Conservation (phyloP, 1,284 basidiomycete genomes). For the Ceratobasidium sp. region DNA sequence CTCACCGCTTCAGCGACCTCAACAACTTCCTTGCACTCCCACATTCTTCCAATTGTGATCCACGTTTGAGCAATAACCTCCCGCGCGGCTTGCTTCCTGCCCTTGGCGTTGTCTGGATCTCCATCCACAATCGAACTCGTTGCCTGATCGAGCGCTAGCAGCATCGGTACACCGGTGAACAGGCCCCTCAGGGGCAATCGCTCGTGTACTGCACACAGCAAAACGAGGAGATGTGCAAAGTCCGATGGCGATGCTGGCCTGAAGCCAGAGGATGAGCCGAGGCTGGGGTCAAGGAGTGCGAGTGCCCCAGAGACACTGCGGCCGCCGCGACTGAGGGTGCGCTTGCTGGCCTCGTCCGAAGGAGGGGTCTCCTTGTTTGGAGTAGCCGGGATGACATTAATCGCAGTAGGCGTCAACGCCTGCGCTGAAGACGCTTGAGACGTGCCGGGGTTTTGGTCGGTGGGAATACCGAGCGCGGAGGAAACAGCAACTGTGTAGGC, state of each 20-base stretch:
- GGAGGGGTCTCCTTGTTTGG: slow-evolving; percentile 42
- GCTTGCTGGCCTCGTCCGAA: slow-evolving; percentile 39
- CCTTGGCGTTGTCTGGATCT: slow-evolving; percentile 56
- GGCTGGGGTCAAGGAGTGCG: slow-evolving; percentile 51
- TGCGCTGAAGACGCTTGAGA: slow-evolving; percentile 51
- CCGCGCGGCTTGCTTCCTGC: slow-evolving; percentile 68
- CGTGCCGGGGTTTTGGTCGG: slow-evolving; percentile 54
- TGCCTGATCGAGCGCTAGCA: slow-evolving; percentile 76
- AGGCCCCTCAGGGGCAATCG: slow-evolving; percentile 78
- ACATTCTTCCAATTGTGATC: slow-evolving; percentile 74
- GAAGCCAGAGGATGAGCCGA: slow-evolving; percentile 48
- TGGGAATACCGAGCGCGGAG: slow-evolving; percentile 64
- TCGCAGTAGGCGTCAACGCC: slow-evolving; percentile 52
- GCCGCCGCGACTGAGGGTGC: slow-evolving; percentile 34
- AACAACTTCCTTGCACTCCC: slow-evolving; percentile 69
- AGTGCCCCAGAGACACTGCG: slow-evolving; percentile 50
- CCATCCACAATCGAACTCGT: slow-evolving; percentile 58
- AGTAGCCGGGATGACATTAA: slow-evolving; percentile 57
- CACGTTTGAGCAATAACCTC: slow-evolving; percentile 74
- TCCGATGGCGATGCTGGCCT: slow-evolving; percentile 70
- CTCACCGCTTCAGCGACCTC: slow-evolving; percentile 68
- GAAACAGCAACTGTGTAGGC: slow-evolving; percentile 81
- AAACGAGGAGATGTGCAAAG: slow-evolving; percentile 76
- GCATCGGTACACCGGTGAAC: slow-evolving; percentile 84
- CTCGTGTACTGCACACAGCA: slow-evolving; percentile 75